Evolutionary conservation across 2,329 filamentous ascomycete genomes (phyloP), one percentile per base, ranked within the genome.

Genomic region (Aphanoascus verrucosus): DNA sequence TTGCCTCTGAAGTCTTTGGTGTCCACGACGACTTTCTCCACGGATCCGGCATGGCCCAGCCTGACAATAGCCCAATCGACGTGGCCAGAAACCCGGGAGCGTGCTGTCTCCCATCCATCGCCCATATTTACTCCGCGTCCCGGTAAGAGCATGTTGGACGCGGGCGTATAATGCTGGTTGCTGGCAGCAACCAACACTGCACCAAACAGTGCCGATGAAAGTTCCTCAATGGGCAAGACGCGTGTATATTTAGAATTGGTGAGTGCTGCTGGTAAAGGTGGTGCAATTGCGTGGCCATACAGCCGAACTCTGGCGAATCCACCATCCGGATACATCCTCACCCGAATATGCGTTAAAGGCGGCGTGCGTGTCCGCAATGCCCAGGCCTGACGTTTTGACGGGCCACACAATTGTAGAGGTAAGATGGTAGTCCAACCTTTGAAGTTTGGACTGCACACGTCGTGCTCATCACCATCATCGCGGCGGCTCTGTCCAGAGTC

Each of bases 1-100:
- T 73, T 73, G 0, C 70, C 70, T n/a, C 70, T 62, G 59, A 72
- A 73, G 52, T 72, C 70, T 57, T 72, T 72, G 2, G 70, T 72
- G 52, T 73, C 70, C 43, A 73, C 68, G 8, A 72, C 65, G 1
- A 72, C 61, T 56, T 63, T 67, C 14, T 62, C 61, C 9, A 72
- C 66, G 2, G 62, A 64, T 1, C 69, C 70, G n/a, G 64, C 62
- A 15, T 72, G 52, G 7, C 70, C 70, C 23, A 73, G 61, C 53
- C 64, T 64, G 51, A 70, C 56, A 53, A 72, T 67, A 0, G 65
- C 69, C 70, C 70, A 72, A 60, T 73, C 70, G 7, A 67, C 65
- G 56, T 73, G 69, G 14, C 66, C 67, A n/a, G 63, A 61, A 1
- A 58, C 61, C 15, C 70, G 64, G 37, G 67, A 70, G 19, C 70